Evolutionary conservation across 306 rosid species (phyloP).

Genomic region (Sicyos edulis): DNA sequence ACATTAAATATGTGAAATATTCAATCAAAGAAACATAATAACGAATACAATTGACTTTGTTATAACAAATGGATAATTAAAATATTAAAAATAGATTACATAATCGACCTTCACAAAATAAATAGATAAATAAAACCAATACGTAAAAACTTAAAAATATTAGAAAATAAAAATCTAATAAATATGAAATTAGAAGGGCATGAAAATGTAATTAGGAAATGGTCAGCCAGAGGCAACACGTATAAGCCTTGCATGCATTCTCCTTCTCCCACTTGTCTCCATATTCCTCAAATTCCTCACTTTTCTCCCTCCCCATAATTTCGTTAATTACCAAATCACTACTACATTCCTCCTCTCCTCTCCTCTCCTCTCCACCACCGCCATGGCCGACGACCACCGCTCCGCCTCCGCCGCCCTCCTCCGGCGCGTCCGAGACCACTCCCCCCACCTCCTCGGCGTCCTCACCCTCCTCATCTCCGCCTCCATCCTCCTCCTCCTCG

Average conservation of each 20-base stretch:
- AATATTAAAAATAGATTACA: too few species aligned
- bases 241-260: constrained; percentile 42
- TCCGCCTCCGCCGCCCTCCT: constrained; percentile 32
- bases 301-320: not conserved
- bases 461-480: constrained; percentile 47
- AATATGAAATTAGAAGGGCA: too few species aligned
- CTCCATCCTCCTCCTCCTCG: constrained; percentile 46
- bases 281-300: not conserved
- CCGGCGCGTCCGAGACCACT: constrained; percentile 30
- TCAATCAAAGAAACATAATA: too few species aligned
- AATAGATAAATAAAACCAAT: too few species aligned
- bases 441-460: constrained; percentile 50
- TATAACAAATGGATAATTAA: too few species aligned
- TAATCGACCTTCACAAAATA: too few species aligned
- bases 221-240: constrained; percentile 36
- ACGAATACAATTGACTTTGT: too few species aligned
- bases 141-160: too few species aligned
- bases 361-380: not conserved
- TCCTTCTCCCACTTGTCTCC: constrained; percentile 28
- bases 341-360: constrained; percentile 11
- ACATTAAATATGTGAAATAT: too few species aligned
- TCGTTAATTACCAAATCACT: not conserved
- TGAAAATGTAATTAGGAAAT: not conserved
- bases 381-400: constrained; percentile 54
- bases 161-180: too few species aligned